phyloP scores from a whole-genome alignment of 768 basidiomycete genomes.

The Suillus spraguei region DNA sequence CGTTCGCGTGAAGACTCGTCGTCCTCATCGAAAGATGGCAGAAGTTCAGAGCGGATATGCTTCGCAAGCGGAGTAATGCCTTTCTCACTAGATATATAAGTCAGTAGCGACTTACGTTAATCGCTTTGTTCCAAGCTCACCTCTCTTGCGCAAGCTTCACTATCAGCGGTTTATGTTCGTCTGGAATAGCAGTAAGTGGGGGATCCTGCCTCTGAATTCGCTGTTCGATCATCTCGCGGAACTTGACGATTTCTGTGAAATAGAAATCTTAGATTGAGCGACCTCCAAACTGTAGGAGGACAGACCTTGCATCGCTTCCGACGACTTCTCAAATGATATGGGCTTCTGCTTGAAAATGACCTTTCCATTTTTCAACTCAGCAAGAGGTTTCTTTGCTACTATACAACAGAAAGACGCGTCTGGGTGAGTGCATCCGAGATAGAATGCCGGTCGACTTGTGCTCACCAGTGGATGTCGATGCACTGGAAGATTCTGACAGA shows the following conservation, averaged over 20 bases:
- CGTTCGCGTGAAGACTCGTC: slow-evolving; percentile 36
- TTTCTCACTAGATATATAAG: slow-evolving; percentile 61
- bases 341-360: slow-evolving; percentile 76
- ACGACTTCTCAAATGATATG: slow-evolving; percentile 73
- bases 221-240: slow-evolving; percentile 70
- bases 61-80: slow-evolving; percentile 62
- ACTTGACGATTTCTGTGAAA: slow-evolving; percentile 63
- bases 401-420: slow-evolving; percentile 36
- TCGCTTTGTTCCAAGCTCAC: slow-evolving; percentile 39
- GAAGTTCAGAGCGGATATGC: slow-evolving; percentile 66
- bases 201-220: slow-evolving; percentile 48
- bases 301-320: slow-evolving; percentile 81
- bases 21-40: slow-evolving; percentile 65
- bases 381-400: slow-evolving; percentile 45
- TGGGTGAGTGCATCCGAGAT: slow-evolving; percentile 6
- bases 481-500: slow-evolving; percentile 17
- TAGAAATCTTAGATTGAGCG: not conserved
- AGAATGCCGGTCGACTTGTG: not conserved
- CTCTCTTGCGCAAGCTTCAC: slow-evolving; percentile 88
- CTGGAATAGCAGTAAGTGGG: slow-evolving; percentile 62
- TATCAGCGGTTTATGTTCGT: slow-evolving; percentile 71
- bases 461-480: slow-evolving; percentile 22
- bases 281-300: slow-evolving; percentile 7
- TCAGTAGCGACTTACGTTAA: not conserved
- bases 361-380: slow-evolving; percentile 78